A percentile compares a stretch with the other conserved stretches of the same genome.
Conservation (phyloP, 768 basidiomycete species). For the Phylloporus sp. region DNA sequence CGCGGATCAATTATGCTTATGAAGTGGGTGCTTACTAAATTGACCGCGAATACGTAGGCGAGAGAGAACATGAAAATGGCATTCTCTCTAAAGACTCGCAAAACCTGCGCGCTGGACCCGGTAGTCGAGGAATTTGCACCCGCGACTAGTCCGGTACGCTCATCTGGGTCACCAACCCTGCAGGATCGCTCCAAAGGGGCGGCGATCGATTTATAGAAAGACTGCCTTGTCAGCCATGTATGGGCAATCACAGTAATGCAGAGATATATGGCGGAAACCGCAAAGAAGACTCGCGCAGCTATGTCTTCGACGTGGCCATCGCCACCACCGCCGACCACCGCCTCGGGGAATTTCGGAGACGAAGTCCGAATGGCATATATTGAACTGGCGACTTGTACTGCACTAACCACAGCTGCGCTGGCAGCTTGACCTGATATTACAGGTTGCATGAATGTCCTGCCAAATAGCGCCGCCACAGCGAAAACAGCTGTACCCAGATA, state of each 20-base stretch:
- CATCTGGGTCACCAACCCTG: background rate
- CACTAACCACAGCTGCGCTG: background rate
- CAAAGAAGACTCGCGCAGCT: background rate
- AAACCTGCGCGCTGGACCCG: background rate
- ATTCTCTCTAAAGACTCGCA: background rate
- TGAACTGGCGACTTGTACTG: background rate
- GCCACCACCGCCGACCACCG: background rate
- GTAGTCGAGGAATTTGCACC: background rate
- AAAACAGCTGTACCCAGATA: background rate
- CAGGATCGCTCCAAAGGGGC: background rate
- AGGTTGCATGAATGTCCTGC: background rate
- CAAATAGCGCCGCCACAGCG: background rate
- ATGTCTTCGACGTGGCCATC: background rate
- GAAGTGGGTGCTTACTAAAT: background rate
- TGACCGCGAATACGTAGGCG: background rate
- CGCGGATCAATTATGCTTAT: background rate
- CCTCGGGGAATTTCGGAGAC: background rate
- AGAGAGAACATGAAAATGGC: background rate
- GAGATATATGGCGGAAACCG: background rate
- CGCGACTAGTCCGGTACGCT: background rate
- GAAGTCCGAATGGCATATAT: background rate
- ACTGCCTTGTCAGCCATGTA: background rate
- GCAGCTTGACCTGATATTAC: background rate
- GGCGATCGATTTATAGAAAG: background rate
- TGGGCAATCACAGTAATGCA: background rate